A percentile compares a stretch with the other conserved stretches of the same genome.
Conservation (phyloP, 2,329 filamentous ascomycete species). For the Corinectria fuckeliana region DNA sequence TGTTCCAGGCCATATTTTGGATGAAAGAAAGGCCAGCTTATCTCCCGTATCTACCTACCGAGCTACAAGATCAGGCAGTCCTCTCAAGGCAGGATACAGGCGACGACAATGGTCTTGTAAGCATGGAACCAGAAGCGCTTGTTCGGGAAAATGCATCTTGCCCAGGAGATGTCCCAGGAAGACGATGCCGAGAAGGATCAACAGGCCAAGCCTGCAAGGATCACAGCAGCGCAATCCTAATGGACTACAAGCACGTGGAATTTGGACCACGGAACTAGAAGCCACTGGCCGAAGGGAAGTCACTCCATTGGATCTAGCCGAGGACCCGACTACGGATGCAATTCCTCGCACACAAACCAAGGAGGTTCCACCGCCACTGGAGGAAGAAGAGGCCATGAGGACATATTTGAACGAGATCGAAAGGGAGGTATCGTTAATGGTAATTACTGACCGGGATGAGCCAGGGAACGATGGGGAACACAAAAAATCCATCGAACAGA, state of each 20-base stretch:
- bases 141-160: not conserved
- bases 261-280: not conserved
- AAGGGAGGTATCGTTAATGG: conserved; percentile 12
- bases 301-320: not conserved
- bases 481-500: conserved; percentile 18
- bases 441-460: not conserved
- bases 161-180: not conserved
- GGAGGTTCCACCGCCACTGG: not conserved
- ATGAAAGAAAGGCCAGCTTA: not conserved
- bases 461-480: not conserved
- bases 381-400: not conserved
- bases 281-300: not conserved
- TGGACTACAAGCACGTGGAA: not conserved
- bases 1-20: not conserved
- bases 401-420: not conserved
- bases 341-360: not conserved
- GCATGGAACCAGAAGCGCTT: not conserved
- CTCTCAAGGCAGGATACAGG: not conserved
- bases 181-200: not conserved
- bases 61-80: not conserved
- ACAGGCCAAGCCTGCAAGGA: not conserved
- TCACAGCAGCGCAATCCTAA: no score
- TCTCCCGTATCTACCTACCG: not conserved
- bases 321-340: not conserved
- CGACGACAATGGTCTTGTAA: not conserved